A percentile compares a stretch with the other conserved stretches of the same genome.
phyloP scores from a whole-genome alignment of 257 asterid species.

The Cruciata laevipes region DNA sequence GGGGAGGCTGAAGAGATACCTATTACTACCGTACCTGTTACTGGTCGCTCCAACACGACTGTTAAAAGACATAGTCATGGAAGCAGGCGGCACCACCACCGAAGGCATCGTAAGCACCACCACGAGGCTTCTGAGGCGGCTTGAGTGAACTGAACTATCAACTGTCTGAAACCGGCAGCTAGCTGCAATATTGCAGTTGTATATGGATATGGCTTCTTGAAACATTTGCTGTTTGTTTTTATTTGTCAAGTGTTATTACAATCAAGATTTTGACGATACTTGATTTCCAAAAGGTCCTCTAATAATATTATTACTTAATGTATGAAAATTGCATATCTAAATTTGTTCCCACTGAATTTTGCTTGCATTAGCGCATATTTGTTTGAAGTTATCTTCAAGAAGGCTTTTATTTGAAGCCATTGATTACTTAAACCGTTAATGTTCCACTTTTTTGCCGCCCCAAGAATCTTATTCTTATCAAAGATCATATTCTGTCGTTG shows the following conservation, averaged over 20 bases:
- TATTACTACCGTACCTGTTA: slow-evolving; percentile 8
- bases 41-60: slow-evolving; percentile 20
- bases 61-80: slow-evolving; percentile 31
- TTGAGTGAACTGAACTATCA: slow-evolving; percentile 19
- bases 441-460: slow-evolving; percentile 21
- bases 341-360: background rate
- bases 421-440: background rate
- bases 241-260: background rate
- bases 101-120: slow-evolving; percentile 46
- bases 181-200: background rate
- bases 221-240: background rate
- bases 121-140: slow-evolving; percentile 31
- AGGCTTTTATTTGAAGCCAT: slow-evolving; percentile 2
- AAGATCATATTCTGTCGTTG: slow-evolving; percentile 8
- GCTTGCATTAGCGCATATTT: background rate
- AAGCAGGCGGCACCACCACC: slow-evolving; percentile 49
- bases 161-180: slow-evolving; percentile 2
- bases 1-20: slow-evolving; percentile 27
- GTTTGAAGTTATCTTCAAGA: background rate
- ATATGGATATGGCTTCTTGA: background rate
- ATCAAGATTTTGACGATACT: background rate
- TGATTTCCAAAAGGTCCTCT: background rate
- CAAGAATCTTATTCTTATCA: slow-evolving; percentile 25
- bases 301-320: too few species aligned
- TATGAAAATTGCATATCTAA: background rate